Evolutionary conservation across 2,329 filamentous ascomycete genomes (phyloP), one percentile per base, ranked within the genome.

Genomic region (Fusarium siculi): DNA sequence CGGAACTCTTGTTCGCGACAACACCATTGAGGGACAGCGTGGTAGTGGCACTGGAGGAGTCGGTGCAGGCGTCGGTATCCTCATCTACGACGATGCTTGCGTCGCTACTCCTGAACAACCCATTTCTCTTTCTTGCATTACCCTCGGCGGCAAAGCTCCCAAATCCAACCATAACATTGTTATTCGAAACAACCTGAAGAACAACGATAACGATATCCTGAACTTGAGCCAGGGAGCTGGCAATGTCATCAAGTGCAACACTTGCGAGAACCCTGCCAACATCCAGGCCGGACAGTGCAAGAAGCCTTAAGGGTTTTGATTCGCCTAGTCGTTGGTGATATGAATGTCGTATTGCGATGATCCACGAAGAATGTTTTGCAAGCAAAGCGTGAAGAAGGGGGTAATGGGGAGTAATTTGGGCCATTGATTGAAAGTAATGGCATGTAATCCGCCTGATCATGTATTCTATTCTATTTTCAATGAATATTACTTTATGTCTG

Each of bases 151-250:
- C 8, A 63, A 54, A n/a, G 47, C 58, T 10, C 63, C 66, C 9
- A 64, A 79, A 18, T 73, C 80, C 1, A 72, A 25, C 1, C 73
- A 74, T 3, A 83, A 82, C 40, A 43, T 76, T 4, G 54, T 82
- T 23, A 69, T 71, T 15, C 72, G 72, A 9, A 82, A 83, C 37
- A 79, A 61, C 1, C 44, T 82, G 5, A 69, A 63, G 14, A 63
- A 79, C 2, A 82, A 82, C 44, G 77, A 79, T 34, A 58, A 74
- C 15, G 79, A 81, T 34, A 62, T 75, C 14, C 57, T 60, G 10
- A 69, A 73, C 10, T 61, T 62, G 3, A 70, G 78, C 11, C 50
- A 68, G 21, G 69, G 65, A 4, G 23, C 25, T 19, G 66, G 66
- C 34, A 81, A 80, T 50, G 37, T 79, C 12, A 49, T 77, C 23